Evolutionary conservation across 805 yeast genomes (phyloP), one percentile per base, ranked within the genome.

Genomic region (Candida chilensis): DNA sequence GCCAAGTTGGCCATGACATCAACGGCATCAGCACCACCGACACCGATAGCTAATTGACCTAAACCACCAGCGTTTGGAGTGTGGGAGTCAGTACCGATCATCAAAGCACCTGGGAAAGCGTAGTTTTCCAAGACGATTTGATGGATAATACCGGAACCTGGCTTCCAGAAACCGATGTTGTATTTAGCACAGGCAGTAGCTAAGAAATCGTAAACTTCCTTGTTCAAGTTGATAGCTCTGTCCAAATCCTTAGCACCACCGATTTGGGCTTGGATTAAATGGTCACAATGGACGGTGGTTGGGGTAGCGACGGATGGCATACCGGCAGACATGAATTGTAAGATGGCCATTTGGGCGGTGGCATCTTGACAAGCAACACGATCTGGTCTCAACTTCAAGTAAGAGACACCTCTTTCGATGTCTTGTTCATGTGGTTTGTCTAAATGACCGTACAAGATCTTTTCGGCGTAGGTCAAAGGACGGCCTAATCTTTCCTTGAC

Each of bases 361-460:
- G 97, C 97, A 69, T 88, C 97, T 70, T 88, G 97, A 82, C 95
- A 87, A 29, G 96, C 96, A 38, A 90, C 96, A 60, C 97, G 78
- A 60, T 88, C 97, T 33, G 97, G 97, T 64, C 94, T 80, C 55
- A 90, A 73, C 65, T 90, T 90, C 60, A 88, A 72, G 66, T 90
- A 90, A 29, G 92, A 80, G 34, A 76, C 73, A 54, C 97, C 96
- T 58, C 97, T 80, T 50, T 71, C 68, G 45, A 82, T 75, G 41
- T 81, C 78, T 62, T 86, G 86, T 44, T 74, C 87, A 47, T 82
- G 88, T 39, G 96, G 96, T 51, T 90, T 75, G 52, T 83, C 95
- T 57, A 90, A 73, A 66, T 90, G 97, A 41, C 95, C 90, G 64
- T 90, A 92, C 43, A 90, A 70, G 44, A 90, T 75, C 70, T 90